Base-by-base conservation (phyloP, 495 filamentous ascomycete genomes). In the Podospora appendiculata region DNA sequence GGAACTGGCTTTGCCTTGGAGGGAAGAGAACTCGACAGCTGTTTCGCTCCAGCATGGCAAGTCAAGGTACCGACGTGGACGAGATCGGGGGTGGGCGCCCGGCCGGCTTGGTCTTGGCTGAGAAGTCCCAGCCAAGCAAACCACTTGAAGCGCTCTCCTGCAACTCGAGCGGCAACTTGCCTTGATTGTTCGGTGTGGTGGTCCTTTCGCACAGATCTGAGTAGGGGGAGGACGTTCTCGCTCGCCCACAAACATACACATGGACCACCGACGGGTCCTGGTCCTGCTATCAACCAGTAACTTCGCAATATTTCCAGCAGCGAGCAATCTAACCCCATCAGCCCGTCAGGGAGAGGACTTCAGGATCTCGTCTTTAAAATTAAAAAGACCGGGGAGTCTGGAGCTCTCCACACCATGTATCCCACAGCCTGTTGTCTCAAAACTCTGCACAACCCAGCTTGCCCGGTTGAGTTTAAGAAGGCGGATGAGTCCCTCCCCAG, bases 121-220 rank as follows among this genome's bases (percentile, higher is more conserved):
- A 44, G 36, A 50, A 42, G 49, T 47, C 48, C 45, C 38, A 32
- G 46, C 41, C 45, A 50, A 42, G 49, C 25, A 25, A 25, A 54
- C 46, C 44, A 55, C 43, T 56, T 35, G 50, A 55, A 61, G 55
- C 51, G 48, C 56, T 42, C 58, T 39, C 40, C 59, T 65, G 61
- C 56, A 58, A 64, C 54, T 61, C 47, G 34, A 44, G 44, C 64
- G 66, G 66, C 62, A 65, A 47, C 59, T 58, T 69, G 63, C 64
- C 56, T 68, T 58, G 56, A 50, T 57, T 61, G 62, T 51, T 42
- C 60, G 57, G 62, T 53, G 53, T 50, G 59, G 59, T 66, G 25
- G 25, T 25, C 25, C 64, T 62, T 66, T 66, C 45, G 52, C 43
- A 53, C 59, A 48, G 54, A 51, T 33, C 55, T 58, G 59, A 60